Percentiles rank a stretch among this genome's conserved stretches.
These are phyloP conservation scores for Lichtheimia ornata DNA, from an alignment of 371 early-diverging fungal genomes.

Conservation along the genomic window DNA sequence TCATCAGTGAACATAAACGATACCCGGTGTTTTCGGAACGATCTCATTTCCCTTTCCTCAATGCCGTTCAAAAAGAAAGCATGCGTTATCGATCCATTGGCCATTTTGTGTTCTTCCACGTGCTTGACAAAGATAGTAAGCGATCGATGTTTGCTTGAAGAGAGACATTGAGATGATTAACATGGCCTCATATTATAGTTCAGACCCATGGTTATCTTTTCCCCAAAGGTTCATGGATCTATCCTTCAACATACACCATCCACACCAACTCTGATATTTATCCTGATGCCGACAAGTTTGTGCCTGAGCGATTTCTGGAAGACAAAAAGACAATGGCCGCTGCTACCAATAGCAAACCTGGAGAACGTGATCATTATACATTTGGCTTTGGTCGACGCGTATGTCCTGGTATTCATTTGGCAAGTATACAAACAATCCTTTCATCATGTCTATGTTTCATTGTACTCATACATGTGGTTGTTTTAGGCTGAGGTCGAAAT, in stretches of 20 bases:
- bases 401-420: slow-evolving; percentile 25
- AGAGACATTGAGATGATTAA: too few species aligned
- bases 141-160: not conserved
- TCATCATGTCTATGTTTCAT: not conserved
- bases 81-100: slow-evolving; percentile 24
- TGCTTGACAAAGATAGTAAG: slow-evolving; percentile 21
- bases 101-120: slow-evolving; percentile 26
- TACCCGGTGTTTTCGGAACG: slow-evolving; percentile 12
- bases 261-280: slow-evolving; percentile 12
- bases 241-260: not conserved
- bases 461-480: not conserved
- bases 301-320: slow-evolving; percentile 23
- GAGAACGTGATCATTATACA: slow-evolving; percentile 12
- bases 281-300: slow-evolving; percentile 16
- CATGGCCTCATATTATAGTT: not conserved
- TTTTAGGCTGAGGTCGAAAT: slow-evolving; percentile 13
- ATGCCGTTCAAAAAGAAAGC: slow-evolving; percentile 26
- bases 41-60: slow-evolving; percentile 1
- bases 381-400: slow-evolving; percentile 15
- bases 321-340: slow-evolving; percentile 8
- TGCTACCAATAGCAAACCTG: slow-evolving; percentile 11
- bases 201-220: slow-evolving; percentile 13
- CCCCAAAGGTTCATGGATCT: slow-evolving; percentile 8
- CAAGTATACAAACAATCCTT: not conserved
- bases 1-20: slow-evolving; percentile 6